phyloP scores from a whole-genome alignment of 2,329 filamentous ascomycete species.

The Colletotrichum liaoningense region DNA sequence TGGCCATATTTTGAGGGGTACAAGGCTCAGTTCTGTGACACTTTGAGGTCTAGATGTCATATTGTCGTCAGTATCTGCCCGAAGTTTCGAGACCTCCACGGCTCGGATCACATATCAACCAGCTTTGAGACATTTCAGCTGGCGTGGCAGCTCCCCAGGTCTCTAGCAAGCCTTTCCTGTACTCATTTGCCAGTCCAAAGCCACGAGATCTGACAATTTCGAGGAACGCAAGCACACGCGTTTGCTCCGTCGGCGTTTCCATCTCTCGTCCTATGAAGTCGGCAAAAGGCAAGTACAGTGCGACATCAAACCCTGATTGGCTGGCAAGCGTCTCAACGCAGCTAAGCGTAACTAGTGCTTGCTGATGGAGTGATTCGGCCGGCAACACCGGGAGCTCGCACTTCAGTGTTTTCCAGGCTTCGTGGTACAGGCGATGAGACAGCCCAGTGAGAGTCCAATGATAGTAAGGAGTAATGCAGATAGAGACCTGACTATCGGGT shows the following conservation, averaged over 20 bases:
- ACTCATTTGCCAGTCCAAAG: conserved; percentile 9
- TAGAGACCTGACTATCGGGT: neutral
- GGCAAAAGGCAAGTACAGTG: conserved; percentile 11
- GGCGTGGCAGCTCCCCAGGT: neutral
- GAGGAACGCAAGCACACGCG: neutral
- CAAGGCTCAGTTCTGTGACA: too few species aligned
- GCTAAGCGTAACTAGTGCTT: conserved; percentile 1
- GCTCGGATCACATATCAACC: too few species aligned
- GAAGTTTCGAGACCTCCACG: too few species aligned
- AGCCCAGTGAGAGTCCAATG: conserved; percentile 3
- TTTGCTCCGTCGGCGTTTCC: neutral
- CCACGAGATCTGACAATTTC: neutral
- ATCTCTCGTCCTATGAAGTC: conserved; percentile 13
- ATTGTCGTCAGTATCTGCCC: too few species aligned
- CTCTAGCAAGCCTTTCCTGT: neutral
- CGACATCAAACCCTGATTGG: neutral
- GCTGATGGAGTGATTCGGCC: neutral
- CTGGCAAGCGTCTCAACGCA: neutral
- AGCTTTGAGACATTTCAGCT: neutral
- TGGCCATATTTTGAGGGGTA: too few species aligned
- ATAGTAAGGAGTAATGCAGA: conserved; percentile 12
- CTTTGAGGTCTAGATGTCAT: too few species aligned
- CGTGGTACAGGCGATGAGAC: neutral
- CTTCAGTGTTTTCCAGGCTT: neutral
- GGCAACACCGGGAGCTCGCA: conserved; percentile 13